These are phyloP conservation scores for Oxytropis ochrocephala DNA, from an alignment of 306 rosid genomes.

Conservation along the genomic window DNA sequence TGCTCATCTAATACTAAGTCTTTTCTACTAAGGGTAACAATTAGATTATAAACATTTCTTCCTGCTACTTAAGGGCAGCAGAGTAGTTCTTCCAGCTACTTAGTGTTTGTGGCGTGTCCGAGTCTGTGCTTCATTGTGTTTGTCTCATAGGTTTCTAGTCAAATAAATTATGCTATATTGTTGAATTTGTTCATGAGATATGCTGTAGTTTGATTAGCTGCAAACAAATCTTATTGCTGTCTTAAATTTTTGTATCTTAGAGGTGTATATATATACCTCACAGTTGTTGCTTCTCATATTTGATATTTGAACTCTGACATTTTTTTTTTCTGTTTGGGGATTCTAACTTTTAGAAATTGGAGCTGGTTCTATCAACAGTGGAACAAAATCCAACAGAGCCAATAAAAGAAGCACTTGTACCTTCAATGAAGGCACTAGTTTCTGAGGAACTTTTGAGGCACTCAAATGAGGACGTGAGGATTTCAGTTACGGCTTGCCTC, in stretches of 20 bases:
- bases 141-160: too few relatives aligned
- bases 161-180: background rate
- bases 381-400: constrained; percentile 47
- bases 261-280: background rate
- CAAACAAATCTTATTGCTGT: background rate
- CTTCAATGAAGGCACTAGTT: constrained; percentile 53
- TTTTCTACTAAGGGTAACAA: too few relatives aligned
- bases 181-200: background rate
- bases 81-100: too few relatives aligned
- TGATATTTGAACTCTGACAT: background rate
- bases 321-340: background rate
- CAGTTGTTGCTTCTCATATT: background rate
- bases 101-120: too few relatives aligned
- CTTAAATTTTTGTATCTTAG: background rate
- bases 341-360: constrained; percentile 44
- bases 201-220: background rate
- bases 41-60: too few relatives aligned
- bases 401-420: constrained; percentile 49
- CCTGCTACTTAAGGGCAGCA: too few relatives aligned
- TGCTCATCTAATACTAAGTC: too few relatives aligned
- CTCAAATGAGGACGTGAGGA: constrained; percentile 41
- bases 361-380: constrained; percentile 38
- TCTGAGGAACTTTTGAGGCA: constrained; percentile 46
- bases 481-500: constrained; percentile 50
- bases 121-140: too few relatives aligned